Evolutionary conservation across 352 stramenopile species (phyloP).

Genomic region (Phytophthora pinifolia): DNA sequence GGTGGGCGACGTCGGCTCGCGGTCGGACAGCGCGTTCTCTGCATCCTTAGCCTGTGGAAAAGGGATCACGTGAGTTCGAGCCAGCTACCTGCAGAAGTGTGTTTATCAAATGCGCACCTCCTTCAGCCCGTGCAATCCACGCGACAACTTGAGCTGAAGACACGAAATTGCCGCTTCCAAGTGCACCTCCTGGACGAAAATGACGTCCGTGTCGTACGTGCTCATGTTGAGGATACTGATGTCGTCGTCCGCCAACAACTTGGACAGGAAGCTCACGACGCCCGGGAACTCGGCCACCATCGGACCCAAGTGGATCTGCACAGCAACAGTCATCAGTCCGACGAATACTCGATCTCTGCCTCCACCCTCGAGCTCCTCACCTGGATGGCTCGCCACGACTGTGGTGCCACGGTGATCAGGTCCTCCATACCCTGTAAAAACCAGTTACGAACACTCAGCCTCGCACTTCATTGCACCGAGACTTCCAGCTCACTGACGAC

Average conservation of each 20-base stretch:
- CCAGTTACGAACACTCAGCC: not conserved
- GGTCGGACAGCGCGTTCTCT: constrained; percentile 39
- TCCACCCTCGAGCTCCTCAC: constrained; percentile 24
- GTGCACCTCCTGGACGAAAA: constrained; percentile 77
- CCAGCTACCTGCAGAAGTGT: not conserved
- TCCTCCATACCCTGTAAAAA: constrained; percentile 54
- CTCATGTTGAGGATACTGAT: constrained; percentile 93
- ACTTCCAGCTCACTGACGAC: constrained; percentile 6
- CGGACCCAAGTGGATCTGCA: constrained; percentile 79
- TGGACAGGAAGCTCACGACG: constrained; percentile 85
- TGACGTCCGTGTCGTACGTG: constrained; percentile 89
- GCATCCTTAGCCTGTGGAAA: constrained; percentile 52
- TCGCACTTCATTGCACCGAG: not conserved
- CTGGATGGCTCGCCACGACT: constrained; percentile 82
- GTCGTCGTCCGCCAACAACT: constrained; percentile 74
- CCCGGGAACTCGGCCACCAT: constrained; percentile 88
- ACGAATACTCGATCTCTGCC: constrained; percentile 11
- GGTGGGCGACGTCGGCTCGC: constrained; percentile 19
- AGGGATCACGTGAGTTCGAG: constrained; percentile 1
- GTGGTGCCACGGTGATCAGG: constrained; percentile 67
- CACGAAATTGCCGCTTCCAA: constrained; percentile 72
- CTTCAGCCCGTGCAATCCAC: constrained; percentile 78
- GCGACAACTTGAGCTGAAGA: constrained; percentile 75
- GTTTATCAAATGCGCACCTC: constrained; percentile 38
- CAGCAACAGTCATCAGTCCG: constrained; percentile 1